Evolutionary conservation across 129 eudicot species (phyloP), one percentile per base, ranked within the genome.

Genomic region (Arctium minus): DNA sequence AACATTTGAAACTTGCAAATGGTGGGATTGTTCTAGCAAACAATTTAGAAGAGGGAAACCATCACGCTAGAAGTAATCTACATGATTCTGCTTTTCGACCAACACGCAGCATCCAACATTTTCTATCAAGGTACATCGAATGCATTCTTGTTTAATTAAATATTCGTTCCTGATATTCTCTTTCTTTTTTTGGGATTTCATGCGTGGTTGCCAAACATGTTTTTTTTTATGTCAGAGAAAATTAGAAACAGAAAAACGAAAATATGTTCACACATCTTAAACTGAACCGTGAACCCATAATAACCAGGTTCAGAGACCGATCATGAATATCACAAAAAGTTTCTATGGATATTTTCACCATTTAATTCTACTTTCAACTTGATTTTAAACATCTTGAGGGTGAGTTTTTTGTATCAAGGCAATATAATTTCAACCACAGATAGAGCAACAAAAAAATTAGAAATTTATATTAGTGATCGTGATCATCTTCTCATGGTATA

Each of bases 11-110:
- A 71, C 73, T 79, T 44, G 83, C 89, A 46, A 92, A 81, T 85
- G 94, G 94, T 18, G 91, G 92, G 60, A 92, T 88, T 33, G 88
- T 88, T 78, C 81, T 92, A 29, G 76, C 85, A 56, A 77, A 42
- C 40, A 82, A 84, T 84, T 74, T 74, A 7, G 70, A 87, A 29
- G 85, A 80, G 17, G 67, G 77, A 15, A 71, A 67, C 75, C 78
- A 78, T 74, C 78, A 75, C 74, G 7, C 70, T 31, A 74, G 60
- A 78, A 81, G 81, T 71, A 77, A 44, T 75, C 70, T 71, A 27
- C 72, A 80, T 71, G 80, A 82, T 48, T 82, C 82, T 9, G 62
- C 53, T 31, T 78, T 78, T 38, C 80, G 85, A 71, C 77, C 86
- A 74, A 81, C 88, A 39, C 80, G 62, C 46, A 48, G 72, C 27